Base-by-base conservation (phyloP, 164 flowering plant species). In the Amborella trichopoda region DNA sequence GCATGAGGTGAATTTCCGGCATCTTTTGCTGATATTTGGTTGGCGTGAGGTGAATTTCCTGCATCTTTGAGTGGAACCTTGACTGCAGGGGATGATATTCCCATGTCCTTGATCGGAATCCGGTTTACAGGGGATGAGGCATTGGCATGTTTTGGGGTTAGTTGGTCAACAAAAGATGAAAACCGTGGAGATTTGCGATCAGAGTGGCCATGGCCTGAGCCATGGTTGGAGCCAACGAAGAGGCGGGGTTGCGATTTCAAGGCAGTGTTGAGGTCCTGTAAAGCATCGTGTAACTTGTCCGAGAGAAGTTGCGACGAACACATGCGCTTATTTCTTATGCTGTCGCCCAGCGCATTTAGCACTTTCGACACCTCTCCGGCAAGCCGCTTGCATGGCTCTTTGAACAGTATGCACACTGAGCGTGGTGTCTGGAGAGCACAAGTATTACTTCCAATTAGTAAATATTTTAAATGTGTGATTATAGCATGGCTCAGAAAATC, bases 231-330 rank as follows among this genome's bases (percentile, higher is more conserved):
- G 38, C 87, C 81, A 3, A 86, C 71, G 58, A 83, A 81, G 42
- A 87, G 88, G 9, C 77, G 53, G 23, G 99, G 99, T 37, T 91
- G 93, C 39, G 96, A 83, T 48, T 78, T 80, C 26, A 86, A 52
- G 45, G 93, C 76, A 0, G 55, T 53, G 69, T 91, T 77, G 17
- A 91, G 82, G 66, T 81, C 93, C 26, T 69, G 72, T 17, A 91
- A 44, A 27, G 90, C 87, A 49, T 80, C 64, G 5, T 83, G 83
- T 48, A 86, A 90, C 22, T 71, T 68, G 44, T 83, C 86, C 5
- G 95, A 77, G 53, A 85, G 82, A 4, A 71, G 42, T 27, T 59
- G 70, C 0, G 80, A 77, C 0, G 86, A 76, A 70, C 86, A 76
- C 6, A 61, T 79, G 2, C 79, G 76, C 5, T 70, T 78, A 33